Evolutionary conservation across 2,329 filamentous ascomycete species (phyloP).

Genomic region (Pezicula radicicola): DNA sequence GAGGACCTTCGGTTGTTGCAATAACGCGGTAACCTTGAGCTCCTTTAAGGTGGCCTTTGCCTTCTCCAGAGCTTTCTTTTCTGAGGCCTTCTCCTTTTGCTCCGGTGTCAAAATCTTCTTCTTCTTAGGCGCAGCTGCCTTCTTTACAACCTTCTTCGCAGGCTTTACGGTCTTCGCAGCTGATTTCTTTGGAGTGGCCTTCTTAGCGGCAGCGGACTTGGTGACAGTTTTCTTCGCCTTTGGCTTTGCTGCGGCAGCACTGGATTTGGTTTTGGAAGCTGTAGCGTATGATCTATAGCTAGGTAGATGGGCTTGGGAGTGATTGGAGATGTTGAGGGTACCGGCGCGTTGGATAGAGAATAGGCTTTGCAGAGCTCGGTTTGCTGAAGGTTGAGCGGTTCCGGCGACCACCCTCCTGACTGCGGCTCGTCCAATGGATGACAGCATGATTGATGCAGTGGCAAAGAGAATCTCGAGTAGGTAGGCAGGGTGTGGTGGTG

Average conservation of each 20-base stretch:
- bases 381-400: constrained; percentile 20
- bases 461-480: neutral
- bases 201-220: constrained; percentile 26
- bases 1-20: neutral
- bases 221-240: constrained; percentile 13
- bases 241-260: constrained; percentile 13
- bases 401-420: constrained; percentile 19
- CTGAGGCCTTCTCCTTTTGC: constrained; percentile 18
- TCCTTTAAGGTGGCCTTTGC: constrained; percentile 22
- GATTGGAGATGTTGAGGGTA: constrained; percentile 9
- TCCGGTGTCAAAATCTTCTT: constrained; percentile 26
- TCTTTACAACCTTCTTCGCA: constrained; percentile 11
- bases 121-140: constrained; percentile 5
- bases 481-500: neutral
- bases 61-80: constrained; percentile 25
- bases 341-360: constrained; percentile 22
- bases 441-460: constrained; percentile 24
- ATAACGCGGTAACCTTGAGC: constrained; percentile 2
- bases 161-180: too few relatives aligned
- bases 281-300: constrained; percentile 20
- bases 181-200: constrained; percentile 15
- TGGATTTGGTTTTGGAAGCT: constrained; percentile 15
- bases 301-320: constrained; percentile 5
- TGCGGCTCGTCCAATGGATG: constrained; percentile 27
- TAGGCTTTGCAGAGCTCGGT: constrained; percentile 17